These are phyloP conservation scores for Clarireedia sp. DNA, from an alignment of 2,329 filamentous ascomycete species.

Conservation along the genomic window DNA sequence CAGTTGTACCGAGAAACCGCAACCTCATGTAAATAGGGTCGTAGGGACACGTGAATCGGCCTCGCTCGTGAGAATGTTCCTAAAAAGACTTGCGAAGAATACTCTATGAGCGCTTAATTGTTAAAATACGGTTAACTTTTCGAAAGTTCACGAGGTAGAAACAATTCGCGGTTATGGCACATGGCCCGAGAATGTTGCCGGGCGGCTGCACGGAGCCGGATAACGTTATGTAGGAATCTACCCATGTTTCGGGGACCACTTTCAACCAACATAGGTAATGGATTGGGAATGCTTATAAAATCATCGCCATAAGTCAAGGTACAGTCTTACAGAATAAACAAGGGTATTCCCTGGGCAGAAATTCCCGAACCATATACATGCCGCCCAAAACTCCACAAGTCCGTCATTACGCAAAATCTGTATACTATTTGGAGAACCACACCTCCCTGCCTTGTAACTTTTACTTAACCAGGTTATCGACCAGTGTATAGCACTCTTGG, in stretches of 20 bases:
- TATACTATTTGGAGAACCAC: background rate
- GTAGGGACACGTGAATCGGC: no score
- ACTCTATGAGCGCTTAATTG: background rate
- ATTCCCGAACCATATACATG: background rate
- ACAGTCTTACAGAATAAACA: background rate
- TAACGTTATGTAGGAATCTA: background rate
- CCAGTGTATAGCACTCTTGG: slow-evolving; percentile 47
- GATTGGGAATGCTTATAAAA: background rate
- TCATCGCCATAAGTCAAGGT: no score
- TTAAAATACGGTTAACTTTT: background rate
- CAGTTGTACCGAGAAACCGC: background rate
- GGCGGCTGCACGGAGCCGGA: background rate
- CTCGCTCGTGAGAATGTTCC: no score
- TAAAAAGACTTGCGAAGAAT: no score
- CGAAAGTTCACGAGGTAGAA: no score
- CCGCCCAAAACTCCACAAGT: background rate
- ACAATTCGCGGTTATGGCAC: background rate
- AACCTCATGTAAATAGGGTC: background rate
- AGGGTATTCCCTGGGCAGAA: background rate
- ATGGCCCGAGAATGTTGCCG: background rate
- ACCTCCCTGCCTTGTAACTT: background rate
- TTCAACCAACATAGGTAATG: background rate
- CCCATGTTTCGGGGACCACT: background rate
- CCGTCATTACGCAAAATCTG: background rate
- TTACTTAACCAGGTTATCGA: slow-evolving; percentile 27